Base-by-base conservation (phyloP, 768 basidiomycete genomes). In the Suillus decipiens region DNA sequence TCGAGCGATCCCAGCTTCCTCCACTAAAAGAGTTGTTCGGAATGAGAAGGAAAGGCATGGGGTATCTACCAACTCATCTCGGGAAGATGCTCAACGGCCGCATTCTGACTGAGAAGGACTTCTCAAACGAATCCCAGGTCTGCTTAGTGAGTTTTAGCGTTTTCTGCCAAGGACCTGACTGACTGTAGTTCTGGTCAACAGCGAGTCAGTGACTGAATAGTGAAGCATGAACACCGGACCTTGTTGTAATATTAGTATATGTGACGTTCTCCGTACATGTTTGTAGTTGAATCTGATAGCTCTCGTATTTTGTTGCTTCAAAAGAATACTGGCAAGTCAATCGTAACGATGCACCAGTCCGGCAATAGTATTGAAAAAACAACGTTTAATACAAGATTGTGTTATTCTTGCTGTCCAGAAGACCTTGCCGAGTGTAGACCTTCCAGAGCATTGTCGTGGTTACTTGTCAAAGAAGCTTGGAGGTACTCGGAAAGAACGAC, bases 1-100 rank as follows among this genome's bases (percentile, higher is more conserved):
- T 64, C 63, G 34, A 50, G 31, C 31, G 24, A 17, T 59, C 68
- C 12, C 70, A 66, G 19, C 24, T 73, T 24, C 53, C 51, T n/a
- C 66, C 64, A 45, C 43, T 82, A 43, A 75, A 74, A 62, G 67
- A 68, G 6, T 64, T 81, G 60, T 72, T 80, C 31, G 69, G 70
- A 14, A 58, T 76, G 61, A 73, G 80, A 28, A 73, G 80, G 61
- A 83, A 77, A 61, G 80, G 79, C 0, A 72, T 76, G 68, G 64
- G 69, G 10, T 82, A 73, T 64, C 45, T 63, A n/a, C 61, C 68
- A 33, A 80, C 81, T 2, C 79, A 82, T 61, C 69, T 81, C 68
- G 81, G 81, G 14, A 79, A 75, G 64, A 70, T 81, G 12, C 55
- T 82, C 47, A 60, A 73, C 45, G 76, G 67, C 10, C 71, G 64